phyloP scores from a whole-genome alignment of 208 protist species.

The Borovskyia barvae region DNA sequence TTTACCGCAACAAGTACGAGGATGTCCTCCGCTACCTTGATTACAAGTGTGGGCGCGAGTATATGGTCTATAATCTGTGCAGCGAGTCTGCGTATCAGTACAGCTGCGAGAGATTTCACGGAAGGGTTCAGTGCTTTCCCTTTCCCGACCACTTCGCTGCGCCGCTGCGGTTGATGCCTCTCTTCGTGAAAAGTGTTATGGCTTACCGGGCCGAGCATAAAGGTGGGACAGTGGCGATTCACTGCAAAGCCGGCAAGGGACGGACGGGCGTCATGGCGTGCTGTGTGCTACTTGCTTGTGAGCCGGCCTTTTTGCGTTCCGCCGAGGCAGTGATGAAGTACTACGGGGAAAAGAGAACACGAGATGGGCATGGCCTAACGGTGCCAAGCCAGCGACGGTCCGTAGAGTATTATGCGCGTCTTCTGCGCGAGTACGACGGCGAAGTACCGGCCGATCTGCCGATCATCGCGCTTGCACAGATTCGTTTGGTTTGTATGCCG shows the following conservation, averaged over 20 bases:
- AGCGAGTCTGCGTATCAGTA: conserved; percentile 82
- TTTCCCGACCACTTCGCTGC: conserved; percentile 94
- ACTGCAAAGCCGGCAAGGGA: conserved; percentile 96
- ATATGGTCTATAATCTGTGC: conserved; percentile 95
- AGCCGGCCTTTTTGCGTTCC: conserved; percentile 31
- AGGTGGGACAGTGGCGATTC: conserved; percentile 88
- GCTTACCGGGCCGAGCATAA: conserved; percentile 39
- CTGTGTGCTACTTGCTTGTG: conserved; percentile 60
- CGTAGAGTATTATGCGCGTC: conserved; percentile 64
- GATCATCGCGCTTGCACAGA: conserved; percentile 21
- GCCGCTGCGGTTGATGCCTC: conserved; percentile 80
- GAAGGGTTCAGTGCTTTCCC: conserved; percentile 66
- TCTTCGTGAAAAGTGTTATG: conserved; percentile 42
- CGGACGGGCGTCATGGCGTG: conserved; percentile 95
- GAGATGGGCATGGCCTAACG: conserved; percentile 85
- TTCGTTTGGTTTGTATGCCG: conserved; percentile 22
- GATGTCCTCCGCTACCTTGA: conserved; percentile 76
- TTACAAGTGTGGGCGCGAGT: conserved; percentile 82
- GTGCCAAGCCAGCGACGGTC: conserved; percentile 79
- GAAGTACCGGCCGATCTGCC: conserved; percentile 34
- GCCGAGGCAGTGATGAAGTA: conserved; percentile 61
- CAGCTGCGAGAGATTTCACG: conserved; percentile 52
- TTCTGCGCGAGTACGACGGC: conserved; percentile 37
- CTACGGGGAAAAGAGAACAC: conserved; percentile 75
- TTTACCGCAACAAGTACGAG: conserved; percentile 92